phyloP scores from a whole-genome alignment of 2,329 filamentous ascomycete genomes.

The Hypoxylon sp. region DNA sequence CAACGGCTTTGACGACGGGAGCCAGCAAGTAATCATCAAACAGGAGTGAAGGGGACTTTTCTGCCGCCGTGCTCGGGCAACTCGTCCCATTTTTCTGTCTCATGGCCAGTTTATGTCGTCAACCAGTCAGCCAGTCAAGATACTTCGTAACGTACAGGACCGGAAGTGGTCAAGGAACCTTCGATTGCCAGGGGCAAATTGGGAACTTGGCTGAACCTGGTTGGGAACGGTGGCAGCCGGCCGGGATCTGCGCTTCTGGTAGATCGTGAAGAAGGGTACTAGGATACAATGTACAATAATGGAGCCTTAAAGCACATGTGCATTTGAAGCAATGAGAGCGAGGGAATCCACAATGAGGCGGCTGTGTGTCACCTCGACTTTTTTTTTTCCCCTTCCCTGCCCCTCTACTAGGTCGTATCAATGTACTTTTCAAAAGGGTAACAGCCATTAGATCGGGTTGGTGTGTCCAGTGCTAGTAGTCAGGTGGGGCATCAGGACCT shows the following conservation, averaged over 20 bases:
- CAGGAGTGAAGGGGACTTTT: constrained; percentile 29
- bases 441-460: constrained; percentile 27
- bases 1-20: constrained; percentile 33
- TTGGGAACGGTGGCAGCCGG: constrained; percentile 45
- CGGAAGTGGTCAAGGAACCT: constrained; percentile 35
- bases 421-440: constrained; percentile 23
- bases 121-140: constrained; percentile 38
- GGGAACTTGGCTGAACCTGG: constrained; percentile 42
- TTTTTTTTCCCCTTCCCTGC: constrained; percentile 8
- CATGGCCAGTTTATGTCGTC: constrained; percentile 40
- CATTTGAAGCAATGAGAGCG: constrained; percentile 21
- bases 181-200: constrained; percentile 41
- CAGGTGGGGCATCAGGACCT: constrained; percentile 37
- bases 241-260: constrained; percentile 41
- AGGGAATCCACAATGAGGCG: constrained; percentile 30
- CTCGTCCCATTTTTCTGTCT: constrained; percentile 44
- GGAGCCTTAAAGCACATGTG: constrained; percentile 4
- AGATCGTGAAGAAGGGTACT: constrained; percentile 34
- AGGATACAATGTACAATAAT: constrained; percentile 15
- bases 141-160: constrained; percentile 25
- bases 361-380: constrained; percentile 29
- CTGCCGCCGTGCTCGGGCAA: constrained; percentile 37
- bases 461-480: constrained; percentile 22
- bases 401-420: neutral
- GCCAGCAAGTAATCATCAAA: constrained; percentile 16